Evolutionary conservation across 352 stramenopile genomes (phyloP).

Genomic region (Phytopythium helicoides): DNA sequence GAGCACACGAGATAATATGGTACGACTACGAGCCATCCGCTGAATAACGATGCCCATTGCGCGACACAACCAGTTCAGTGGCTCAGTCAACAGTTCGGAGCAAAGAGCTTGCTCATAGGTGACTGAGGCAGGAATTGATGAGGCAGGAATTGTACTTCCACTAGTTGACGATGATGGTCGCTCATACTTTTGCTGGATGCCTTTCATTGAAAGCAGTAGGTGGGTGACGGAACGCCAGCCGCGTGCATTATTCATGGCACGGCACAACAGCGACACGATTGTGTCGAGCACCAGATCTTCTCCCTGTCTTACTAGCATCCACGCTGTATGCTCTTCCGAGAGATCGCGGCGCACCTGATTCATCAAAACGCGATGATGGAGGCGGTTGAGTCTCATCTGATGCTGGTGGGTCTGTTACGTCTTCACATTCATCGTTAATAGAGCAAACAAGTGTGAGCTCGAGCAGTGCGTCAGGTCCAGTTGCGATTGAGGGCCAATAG

Average conservation of each 20-base stretch:
- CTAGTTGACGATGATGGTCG: background rate
- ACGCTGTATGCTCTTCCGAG: constrained; percentile 55
- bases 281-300: constrained; percentile 83
- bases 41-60: constrained; percentile 73
- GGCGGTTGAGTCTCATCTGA: background rate
- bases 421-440: constrained; percentile 13
- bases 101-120: constrained; percentile 5
- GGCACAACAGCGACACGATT: constrained; percentile 76
- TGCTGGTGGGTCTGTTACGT: constrained; percentile 2
- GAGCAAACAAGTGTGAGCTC: constrained; percentile 69
- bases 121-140: constrained; percentile 15
- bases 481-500: constrained; percentile 68
- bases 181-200: constrained; percentile 66
- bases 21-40: constrained; percentile 69
- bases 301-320: constrained; percentile 62
- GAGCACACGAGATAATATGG: constrained; percentile 67
- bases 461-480: constrained; percentile 72
- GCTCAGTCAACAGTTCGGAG: constrained; percentile 39
- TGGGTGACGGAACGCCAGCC: constrained; percentile 70
- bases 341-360: constrained; percentile 5
- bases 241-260: constrained; percentile 58
- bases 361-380: constrained; percentile 4
- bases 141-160: constrained; percentile 1
- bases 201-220: constrained; percentile 57
- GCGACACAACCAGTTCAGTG: constrained; percentile 63